phyloP scores from a whole-genome alignment of 768 basidiomycete species.

The Butyriboletus loyo region DNA sequence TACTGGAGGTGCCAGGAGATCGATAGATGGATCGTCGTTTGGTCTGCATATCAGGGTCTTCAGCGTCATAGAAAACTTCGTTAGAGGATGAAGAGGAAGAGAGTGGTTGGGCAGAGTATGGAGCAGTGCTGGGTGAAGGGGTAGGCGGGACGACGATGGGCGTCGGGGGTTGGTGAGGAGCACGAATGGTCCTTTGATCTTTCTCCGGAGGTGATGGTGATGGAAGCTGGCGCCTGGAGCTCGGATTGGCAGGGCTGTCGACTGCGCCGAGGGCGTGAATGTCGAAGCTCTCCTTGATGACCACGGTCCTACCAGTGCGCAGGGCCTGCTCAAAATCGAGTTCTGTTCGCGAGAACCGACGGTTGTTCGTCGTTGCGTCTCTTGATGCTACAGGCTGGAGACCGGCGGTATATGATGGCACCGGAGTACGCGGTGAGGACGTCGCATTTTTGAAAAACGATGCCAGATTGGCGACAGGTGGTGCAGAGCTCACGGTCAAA shows the following conservation, averaged over 20 bases:
- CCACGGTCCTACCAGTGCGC: conserved; percentile 60
- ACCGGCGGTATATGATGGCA: conserved; percentile 46
- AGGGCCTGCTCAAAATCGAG: conserved; percentile 81
- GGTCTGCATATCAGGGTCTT: conserved; percentile 64
- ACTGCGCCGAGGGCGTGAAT: conserved; percentile 62
- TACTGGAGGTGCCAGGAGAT: conserved; percentile 84
- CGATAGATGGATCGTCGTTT: conserved; percentile 86
- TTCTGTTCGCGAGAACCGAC: conserved; percentile 69
- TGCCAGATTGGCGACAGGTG: conserved; percentile 50
- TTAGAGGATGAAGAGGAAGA: conserved; percentile 51
- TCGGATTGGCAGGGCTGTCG: conserved; percentile 31
- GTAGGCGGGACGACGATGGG: conserved; percentile 67
- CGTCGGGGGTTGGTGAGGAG: conserved; percentile 47
- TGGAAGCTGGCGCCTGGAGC: conserved; percentile 34
- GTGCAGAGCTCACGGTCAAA: neutral
- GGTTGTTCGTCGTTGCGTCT: conserved; percentile 42
- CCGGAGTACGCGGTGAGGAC: conserved; percentile 42
- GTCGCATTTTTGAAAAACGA: conserved; percentile 58
- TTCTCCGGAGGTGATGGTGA: conserved; percentile 40
- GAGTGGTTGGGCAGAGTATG: conserved; percentile 31
- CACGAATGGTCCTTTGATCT: conserved; percentile 36
- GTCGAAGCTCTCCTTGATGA: conserved; percentile 69
- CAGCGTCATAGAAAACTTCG: conserved; percentile 62
- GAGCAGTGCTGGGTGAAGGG: conserved; percentile 46
- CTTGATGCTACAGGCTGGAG: conserved; percentile 58